Conservation (phyloP, 805 yeast genomes). For the Monosporozyma solicola region DNA sequence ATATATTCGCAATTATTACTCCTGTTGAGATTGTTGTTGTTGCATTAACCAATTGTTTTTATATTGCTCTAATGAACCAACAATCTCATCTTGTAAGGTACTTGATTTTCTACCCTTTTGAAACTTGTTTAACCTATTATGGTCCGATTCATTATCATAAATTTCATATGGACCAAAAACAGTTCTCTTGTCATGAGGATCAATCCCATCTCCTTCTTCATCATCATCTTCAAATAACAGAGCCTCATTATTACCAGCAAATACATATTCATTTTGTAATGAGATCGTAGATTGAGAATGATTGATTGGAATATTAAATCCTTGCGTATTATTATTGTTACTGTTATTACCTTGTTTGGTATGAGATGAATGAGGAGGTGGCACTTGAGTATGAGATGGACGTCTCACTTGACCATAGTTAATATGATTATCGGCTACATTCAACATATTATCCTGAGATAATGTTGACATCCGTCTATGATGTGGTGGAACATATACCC, state of each 20-base stretch:
- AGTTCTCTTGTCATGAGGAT: slow-evolving; percentile 8
- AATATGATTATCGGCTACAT: slow-evolving; percentile 16
- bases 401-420: slow-evolving; percentile 9
- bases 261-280: slow-evolving; percentile 22
- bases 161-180: slow-evolving; percentile 16
- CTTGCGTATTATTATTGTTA: neutral
- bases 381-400: slow-evolving; percentile 2
- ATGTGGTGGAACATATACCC: slow-evolving; percentile 45
- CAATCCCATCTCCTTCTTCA: slow-evolving; percentile 17
- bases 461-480: slow-evolving; percentile 33
- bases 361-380: slow-evolving; percentile 3
- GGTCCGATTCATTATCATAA: slow-evolving; percentile 8
- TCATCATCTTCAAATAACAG: slow-evolving; percentile 27
- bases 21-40: slow-evolving; percentile 27
- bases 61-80: slow-evolving; percentile 30
- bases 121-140: slow-evolving; percentile 3
- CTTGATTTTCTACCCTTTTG: slow-evolving; percentile 22
- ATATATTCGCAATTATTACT: slow-evolving; percentile 6
- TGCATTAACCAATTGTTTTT: slow-evolving; percentile 31
- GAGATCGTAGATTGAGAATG: slow-evolving; percentile 23
- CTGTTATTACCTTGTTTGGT: neutral
- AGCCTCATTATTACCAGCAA: slow-evolving; percentile 25
- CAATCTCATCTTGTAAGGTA: slow-evolving; percentile 26
- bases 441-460: slow-evolving; percentile 17
- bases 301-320: slow-evolving; percentile 11